These are phyloP conservation scores for Xanthoconium separans DNA, from an alignment of 1,284 basidiomycete species.

Conservation along the genomic window DNA sequence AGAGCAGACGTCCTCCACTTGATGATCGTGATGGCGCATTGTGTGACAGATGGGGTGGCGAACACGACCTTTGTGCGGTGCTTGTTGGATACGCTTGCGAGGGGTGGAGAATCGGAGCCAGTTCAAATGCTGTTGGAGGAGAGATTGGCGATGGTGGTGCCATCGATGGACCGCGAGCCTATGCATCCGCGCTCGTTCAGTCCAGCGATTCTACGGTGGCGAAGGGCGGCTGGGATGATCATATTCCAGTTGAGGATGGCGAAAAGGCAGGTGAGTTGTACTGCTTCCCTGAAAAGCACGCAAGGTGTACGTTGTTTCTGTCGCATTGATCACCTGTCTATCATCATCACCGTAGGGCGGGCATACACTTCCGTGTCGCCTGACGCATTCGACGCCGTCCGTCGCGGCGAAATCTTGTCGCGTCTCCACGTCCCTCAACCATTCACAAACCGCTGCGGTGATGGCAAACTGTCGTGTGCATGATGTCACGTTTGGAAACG, in stretches of 20 bases:
- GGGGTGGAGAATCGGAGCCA: conserved; percentile 7
- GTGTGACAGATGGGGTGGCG: background rate
- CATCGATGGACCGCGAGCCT: conserved; percentile 40
- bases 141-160: conserved; percentile 40
- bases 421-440: conserved; percentile 28
- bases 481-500: conserved; percentile 51
- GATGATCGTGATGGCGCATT: background rate
- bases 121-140: conserved; percentile 31
- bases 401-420: conserved; percentile 38
- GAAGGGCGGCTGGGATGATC: conserved; percentile 42
- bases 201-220: conserved; percentile 44
- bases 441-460: conserved; percentile 28
- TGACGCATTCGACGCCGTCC: conserved; percentile 35
- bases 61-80: conserved; percentile 19
- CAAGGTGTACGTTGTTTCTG: too few relatives aligned
- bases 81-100: conserved; percentile 46
- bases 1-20: background rate
- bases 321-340: too few relatives aligned
- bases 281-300: too few relatives aligned
- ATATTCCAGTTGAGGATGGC: conserved; percentile 35
- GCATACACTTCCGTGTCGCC: conserved; percentile 50
- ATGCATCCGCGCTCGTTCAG: conserved; percentile 27
- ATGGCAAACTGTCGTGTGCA: conserved; percentile 41
- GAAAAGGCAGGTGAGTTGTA: conserved; percentile 33
- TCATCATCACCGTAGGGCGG: conserved; percentile 47